These are phyloP conservation scores for Aschersonia sp. DNA, from an alignment of 2,329 filamentous ascomycete genomes.

Conservation along the genomic window DNA sequence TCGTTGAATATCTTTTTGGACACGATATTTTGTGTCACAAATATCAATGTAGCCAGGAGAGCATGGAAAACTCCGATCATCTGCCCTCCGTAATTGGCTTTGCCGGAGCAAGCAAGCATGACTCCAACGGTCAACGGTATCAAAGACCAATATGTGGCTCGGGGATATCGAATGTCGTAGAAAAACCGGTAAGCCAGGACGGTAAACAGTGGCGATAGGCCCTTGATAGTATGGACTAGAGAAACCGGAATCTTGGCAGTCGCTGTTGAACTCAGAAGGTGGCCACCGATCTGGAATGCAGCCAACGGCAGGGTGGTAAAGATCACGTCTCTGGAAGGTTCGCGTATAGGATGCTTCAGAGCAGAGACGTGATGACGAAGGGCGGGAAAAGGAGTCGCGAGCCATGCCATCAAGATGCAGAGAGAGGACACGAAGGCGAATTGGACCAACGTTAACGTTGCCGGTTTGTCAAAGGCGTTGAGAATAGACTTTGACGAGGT, in stretches of 20 bases:
- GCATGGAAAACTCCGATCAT: slow-evolving; percentile 82
- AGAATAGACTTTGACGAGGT: slow-evolving; percentile 96
- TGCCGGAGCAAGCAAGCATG: slow-evolving; percentile 87
- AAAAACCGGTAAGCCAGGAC: slow-evolving; percentile 84
- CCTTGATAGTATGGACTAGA: slow-evolving; percentile 96
- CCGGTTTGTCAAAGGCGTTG: slow-evolving; percentile 77
- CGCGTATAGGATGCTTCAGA: slow-evolving; percentile 69
- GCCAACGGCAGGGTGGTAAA: slow-evolving; percentile 81
- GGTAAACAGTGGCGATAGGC: slow-evolving; percentile 87
- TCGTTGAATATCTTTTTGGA: slow-evolving; percentile 98
- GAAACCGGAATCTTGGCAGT: slow-evolving; percentile 93
- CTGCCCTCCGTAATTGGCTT: slow-evolving; percentile 63
- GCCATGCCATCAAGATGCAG: slow-evolving; percentile 66
- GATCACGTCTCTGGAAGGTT: slow-evolving; percentile 69
- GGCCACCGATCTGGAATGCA: slow-evolving; percentile 82
- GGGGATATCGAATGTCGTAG: slow-evolving; percentile 77
- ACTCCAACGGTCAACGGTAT: slow-evolving; percentile 90
- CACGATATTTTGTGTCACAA: slow-evolving; percentile 97
- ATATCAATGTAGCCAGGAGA: slow-evolving; percentile 79
- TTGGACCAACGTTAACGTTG: slow-evolving; percentile 83
- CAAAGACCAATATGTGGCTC: slow-evolving; percentile 74
- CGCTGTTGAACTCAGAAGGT: slow-evolving; percentile 85
- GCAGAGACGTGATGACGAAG: slow-evolving; percentile 62
- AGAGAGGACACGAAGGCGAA: slow-evolving; percentile 85
- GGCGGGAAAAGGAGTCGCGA: slow-evolving; percentile 57